phyloP scores from a whole-genome alignment of 192 early-diverging fungal genomes.

The Podila epigama region DNA sequence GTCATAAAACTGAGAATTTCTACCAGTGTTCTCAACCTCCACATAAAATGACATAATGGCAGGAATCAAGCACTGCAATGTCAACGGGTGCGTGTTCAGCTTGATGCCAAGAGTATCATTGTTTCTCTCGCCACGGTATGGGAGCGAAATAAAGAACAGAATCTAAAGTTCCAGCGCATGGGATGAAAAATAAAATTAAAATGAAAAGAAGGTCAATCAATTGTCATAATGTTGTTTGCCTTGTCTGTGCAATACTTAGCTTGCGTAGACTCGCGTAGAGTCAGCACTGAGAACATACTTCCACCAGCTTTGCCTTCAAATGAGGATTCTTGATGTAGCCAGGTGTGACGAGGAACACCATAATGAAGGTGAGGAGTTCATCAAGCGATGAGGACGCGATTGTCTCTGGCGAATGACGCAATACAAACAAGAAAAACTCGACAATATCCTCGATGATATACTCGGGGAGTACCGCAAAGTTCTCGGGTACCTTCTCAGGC shows the following conservation, averaged over 20 bases:
- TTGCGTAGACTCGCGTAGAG: not conserved
- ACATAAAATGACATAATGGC: conserved; percentile 93
- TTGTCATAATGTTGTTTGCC: conserved; percentile 1
- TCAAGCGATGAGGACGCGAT: conserved; percentile 47
- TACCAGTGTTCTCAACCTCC: conserved; percentile 95
- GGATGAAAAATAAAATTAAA: conserved; percentile 3
- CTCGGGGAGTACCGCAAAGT: conserved; percentile 87
- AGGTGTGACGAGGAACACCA: conserved; percentile 82
- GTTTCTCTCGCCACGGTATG: conserved; percentile 59
- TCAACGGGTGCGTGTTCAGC: conserved; percentile 79
- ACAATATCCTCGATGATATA: conserved; percentile 92
- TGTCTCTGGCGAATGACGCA: conserved; percentile 56
- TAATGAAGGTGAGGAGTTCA: conserved; percentile 71
- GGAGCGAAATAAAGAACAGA: conserved; percentile 82
- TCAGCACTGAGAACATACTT: conserved; percentile 60
- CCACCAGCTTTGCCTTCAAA: conserved; percentile 92
- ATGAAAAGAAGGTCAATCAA: too few relatives aligned
- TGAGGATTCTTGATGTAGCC: conserved; percentile 93
- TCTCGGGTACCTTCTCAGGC: conserved; percentile 57
- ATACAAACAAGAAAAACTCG: conserved; percentile 78
- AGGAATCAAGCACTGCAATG: conserved; percentile 78
- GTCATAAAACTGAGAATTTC: conserved; percentile 95
- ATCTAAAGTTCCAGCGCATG: too few relatives aligned
- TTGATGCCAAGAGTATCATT: conserved; percentile 67
- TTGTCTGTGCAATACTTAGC: too few relatives aligned